These are phyloP conservation scores for Cyberlindnera euphorbiae DNA, from an alignment of 805 yeast genomes.

Conservation along the genomic window DNA sequence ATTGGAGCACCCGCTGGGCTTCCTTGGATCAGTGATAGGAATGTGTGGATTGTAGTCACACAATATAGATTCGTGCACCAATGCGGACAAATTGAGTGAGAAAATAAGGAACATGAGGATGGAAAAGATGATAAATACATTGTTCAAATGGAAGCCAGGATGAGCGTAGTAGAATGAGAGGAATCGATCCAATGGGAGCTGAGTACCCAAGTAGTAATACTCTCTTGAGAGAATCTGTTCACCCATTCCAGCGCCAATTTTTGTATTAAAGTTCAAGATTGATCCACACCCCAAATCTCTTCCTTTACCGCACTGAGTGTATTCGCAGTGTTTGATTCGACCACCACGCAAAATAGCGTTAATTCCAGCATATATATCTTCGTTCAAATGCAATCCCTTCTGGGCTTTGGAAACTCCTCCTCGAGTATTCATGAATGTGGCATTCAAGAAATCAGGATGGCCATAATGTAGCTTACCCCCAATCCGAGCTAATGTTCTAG, in stretches of 20 bases:
- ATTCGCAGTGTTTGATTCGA: conserved; percentile 76
- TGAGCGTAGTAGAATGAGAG: conserved; percentile 80
- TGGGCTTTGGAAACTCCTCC: conserved; percentile 88
- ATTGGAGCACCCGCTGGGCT: conserved; percentile 68
- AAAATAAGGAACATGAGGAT: conserved; percentile 58
- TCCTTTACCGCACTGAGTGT: conserved; percentile 83
- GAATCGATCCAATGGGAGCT: conserved; percentile 72
- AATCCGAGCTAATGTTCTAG: conserved; percentile 74
- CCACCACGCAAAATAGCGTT: conserved; percentile 76
- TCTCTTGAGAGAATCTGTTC: conserved; percentile 83
- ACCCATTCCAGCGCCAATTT: conserved; percentile 90
- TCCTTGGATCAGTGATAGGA: conserved; percentile 57
- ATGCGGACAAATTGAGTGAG: conserved; percentile 55
- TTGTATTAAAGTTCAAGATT: conserved; percentile 74
- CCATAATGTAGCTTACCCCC: conserved; percentile 86
- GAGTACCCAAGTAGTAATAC: conserved; percentile 73
- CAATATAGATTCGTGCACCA: conserved; percentile 55
- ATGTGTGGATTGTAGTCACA: conserved; percentile 56
- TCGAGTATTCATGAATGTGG: conserved; percentile 73
- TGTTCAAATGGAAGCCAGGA: conserved; percentile 81
- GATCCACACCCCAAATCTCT: conserved; percentile 83
- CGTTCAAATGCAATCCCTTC: conserved; percentile 76
- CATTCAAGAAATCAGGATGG: conserved; percentile 78
- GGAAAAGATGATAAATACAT: conserved; percentile 67
- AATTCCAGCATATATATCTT: conserved; percentile 86